These are phyloP conservation scores for Paraconiothyrium brasiliense DNA, from an alignment of 2,329 filamentous ascomycete genomes.

Conservation along the genomic window DNA sequence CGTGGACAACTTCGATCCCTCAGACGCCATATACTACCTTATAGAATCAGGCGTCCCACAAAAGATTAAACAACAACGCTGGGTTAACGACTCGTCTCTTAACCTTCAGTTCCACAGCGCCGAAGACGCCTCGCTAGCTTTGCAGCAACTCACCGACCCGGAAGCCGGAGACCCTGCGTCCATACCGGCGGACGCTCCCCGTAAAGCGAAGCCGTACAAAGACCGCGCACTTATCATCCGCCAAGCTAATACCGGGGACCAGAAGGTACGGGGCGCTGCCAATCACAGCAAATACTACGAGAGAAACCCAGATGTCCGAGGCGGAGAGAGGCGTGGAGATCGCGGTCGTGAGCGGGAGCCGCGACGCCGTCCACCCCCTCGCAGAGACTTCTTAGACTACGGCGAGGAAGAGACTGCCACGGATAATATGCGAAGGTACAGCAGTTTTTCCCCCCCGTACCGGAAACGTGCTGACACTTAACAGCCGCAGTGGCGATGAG, in stretches of 20 bases:
- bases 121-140: constrained; percentile 63
- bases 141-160: constrained; percentile 61
- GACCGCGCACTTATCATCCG: constrained; percentile 76
- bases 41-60: constrained; percentile 70
- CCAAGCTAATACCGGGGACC: constrained; percentile 77
- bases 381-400: constrained; percentile 40
- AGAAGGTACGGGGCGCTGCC: constrained; percentile 80
- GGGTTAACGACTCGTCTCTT: constrained; percentile 92
- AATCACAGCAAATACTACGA: constrained; percentile 90
- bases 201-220: constrained; percentile 69
- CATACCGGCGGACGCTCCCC: constrained; percentile 65
- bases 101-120: constrained; percentile 79
- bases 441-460: no score
- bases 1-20: constrained; percentile 81
- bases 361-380: constrained; percentile 61
- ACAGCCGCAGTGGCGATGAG: constrained; percentile 67
- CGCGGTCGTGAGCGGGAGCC: constrained; percentile 52
- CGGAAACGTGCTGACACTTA: constrained; percentile 33
- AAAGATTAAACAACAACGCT: constrained; percentile 73
- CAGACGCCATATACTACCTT: constrained; percentile 80
- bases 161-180: constrained; percentile 56
- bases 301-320: constrained; percentile 82
- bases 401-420: constrained; percentile 31
- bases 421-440: constrained; percentile 37
- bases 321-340: constrained; percentile 66